A percentile compares a stretch with the other conserved stretches of the same genome.
phyloP scores from a whole-genome alignment of 495 filamentous ascomycete species.

The Xylaria castorea region DNA sequence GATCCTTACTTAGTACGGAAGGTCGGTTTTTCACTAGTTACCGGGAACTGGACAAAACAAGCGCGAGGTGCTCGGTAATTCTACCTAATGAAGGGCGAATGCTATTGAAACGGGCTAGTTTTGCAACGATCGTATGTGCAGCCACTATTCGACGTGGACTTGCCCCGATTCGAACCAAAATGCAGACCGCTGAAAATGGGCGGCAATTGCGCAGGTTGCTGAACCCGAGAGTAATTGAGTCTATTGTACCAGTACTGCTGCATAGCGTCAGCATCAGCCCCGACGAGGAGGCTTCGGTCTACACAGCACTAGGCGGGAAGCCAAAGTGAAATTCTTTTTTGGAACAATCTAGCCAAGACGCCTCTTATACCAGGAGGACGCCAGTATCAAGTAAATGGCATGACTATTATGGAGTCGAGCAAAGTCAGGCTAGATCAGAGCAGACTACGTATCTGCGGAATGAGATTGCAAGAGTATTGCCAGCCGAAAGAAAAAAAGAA shows the following conservation, averaged over 20 bases:
- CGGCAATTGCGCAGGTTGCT: not conserved
- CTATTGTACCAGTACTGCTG: not conserved
- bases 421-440: not conserved
- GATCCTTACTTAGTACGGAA: not conserved
- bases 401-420: not conserved
- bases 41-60: not conserved
- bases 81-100: not conserved
- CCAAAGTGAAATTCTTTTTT: not conserved
- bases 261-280: not conserved
- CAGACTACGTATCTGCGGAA: not conserved
- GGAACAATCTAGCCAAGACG: not conserved
- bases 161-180: not conserved
- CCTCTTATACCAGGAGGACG: not conserved
- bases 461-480: not conserved
- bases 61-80: not conserved
- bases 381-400: not conserved
- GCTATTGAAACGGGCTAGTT: slow-evolving; percentile 1
- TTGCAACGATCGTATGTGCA: not conserved
- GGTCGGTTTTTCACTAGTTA: not conserved
- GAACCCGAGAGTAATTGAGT: not conserved
- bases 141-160: not conserved
- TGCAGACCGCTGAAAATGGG: not conserved
- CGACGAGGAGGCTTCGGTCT: not conserved
- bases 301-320: not conserved
- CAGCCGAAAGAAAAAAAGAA: not conserved